A percentile compares a stretch with the other conserved stretches of the same genome.
Evolutionary conservation across 768 basidiomycete genomes (phyloP).

Genomic region (Coprinopsis sp.): DNA sequence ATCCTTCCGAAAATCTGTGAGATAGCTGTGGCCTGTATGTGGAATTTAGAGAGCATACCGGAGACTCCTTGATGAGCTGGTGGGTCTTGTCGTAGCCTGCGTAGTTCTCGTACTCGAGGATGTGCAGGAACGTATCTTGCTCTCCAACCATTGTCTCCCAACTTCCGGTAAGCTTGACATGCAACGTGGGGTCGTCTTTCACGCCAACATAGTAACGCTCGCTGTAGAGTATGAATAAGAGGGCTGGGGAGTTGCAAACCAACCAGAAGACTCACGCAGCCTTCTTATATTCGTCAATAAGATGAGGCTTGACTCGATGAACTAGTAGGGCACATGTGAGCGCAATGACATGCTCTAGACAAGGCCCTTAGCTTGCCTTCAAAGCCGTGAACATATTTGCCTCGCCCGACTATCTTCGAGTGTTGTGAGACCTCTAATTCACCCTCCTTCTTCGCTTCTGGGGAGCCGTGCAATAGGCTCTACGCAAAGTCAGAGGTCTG

Average conservation of each 20-base stretch:
- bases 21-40: background rate
- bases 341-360: background rate
- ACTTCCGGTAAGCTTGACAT: slow-evolving; percentile 87
- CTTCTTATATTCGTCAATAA: slow-evolving; percentile 77
- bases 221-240: slow-evolving; percentile 32
- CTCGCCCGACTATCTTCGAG: slow-evolving; percentile 82
- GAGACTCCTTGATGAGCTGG: slow-evolving; percentile 55
- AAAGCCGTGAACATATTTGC: slow-evolving; percentile 91
- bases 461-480: slow-evolving; percentile 91
- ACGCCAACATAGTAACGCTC: slow-evolving; percentile 83
- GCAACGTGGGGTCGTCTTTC: slow-evolving; percentile 63
- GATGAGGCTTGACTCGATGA: slow-evolving; percentile 82
- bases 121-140: slow-evolving; percentile 76
- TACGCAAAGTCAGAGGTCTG: slow-evolving; percentile 31
- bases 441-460: slow-evolving; percentile 80
- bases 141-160: slow-evolving; percentile 92
- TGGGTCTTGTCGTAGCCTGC: slow-evolving; percentile 80
- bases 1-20: slow-evolving; percentile 26
- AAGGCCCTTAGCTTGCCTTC: slow-evolving; percentile 52
- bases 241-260: slow-evolving; percentile 1
- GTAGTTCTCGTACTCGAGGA: slow-evolving; percentile 94
- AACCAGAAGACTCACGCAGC: slow-evolving; percentile 61
- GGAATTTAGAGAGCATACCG: slow-evolving; percentile 40
- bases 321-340: slow-evolving; percentile 43
- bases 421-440: slow-evolving; percentile 77